Evolutionary conservation across 768 basidiomycete species (phyloP).

Genomic region (Mycena galericulata): DNA sequence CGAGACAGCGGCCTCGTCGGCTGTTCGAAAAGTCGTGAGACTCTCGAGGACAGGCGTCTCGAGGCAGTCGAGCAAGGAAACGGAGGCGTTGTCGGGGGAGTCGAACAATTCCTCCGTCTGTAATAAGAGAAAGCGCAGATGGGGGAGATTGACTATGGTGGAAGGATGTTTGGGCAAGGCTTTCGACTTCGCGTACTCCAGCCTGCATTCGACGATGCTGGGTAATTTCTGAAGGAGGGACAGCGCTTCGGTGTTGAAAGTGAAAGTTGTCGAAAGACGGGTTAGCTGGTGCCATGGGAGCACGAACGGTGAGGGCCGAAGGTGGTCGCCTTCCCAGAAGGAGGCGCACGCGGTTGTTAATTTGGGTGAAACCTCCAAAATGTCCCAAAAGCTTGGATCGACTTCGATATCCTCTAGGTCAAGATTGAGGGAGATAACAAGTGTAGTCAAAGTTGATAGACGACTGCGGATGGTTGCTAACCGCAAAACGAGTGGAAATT

Average conservation of each 20-base stretch:
- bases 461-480: not conserved
- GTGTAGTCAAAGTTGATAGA: not conserved
- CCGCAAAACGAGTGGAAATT: not conserved
- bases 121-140: not conserved
- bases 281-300: slow-evolving; percentile 24
- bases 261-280: slow-evolving; percentile 5
- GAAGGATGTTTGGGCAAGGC: not conserved
- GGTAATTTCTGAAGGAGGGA: not conserved
- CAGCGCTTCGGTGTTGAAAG: slow-evolving; percentile 5
- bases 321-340: not conserved
- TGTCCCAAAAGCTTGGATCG: not conserved
- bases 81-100: not conserved
- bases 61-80: slow-evolving; percentile 9
- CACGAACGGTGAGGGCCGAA: not conserved
- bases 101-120: not conserved
- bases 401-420: not conserved
- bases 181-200: not conserved
- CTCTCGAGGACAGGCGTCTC: not conserved
- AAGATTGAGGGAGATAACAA: not conserved
- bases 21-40: slow-evolving; percentile 3
- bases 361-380: not conserved
- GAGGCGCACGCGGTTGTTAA: not conserved
- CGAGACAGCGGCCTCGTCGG: not conserved
- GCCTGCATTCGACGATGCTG: not conserved
- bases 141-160: not conserved